A percentile compares a stretch with the other conserved stretches of the same genome.
Evolutionary conservation across 176 grass and related monocot species (phyloP).

Genomic region (Musa itinerans): DNA sequence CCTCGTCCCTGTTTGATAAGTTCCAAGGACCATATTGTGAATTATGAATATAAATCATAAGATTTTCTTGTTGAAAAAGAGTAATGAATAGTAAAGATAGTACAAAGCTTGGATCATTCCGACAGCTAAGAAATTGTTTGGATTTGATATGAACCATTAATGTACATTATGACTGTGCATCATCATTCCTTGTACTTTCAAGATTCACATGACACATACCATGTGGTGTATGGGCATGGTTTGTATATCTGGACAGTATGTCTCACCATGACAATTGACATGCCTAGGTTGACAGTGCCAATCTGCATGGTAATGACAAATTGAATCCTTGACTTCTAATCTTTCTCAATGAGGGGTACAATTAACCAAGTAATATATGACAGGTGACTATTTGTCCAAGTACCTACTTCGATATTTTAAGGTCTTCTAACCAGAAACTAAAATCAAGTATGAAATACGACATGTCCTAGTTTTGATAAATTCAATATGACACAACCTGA

Average conservation of each 20-base stretch:
- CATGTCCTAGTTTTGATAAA: not conserved
- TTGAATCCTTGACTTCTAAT: not conserved
- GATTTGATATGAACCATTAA: not conserved
- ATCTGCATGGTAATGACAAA: not conserved
- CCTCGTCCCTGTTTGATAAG: too few relatives aligned
- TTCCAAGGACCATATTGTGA: too few relatives aligned
- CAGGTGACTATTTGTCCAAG: not conserved
- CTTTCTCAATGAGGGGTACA: not conserved
- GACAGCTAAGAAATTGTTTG: not conserved
- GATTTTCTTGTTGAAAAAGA: not conserved
- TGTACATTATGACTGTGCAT: not conserved
- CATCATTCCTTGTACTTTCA: not conserved
- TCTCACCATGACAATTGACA: not conserved
- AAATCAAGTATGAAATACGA: not conserved
- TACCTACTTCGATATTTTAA: not conserved
- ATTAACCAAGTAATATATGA: not conserved
- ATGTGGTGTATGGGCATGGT: not conserved
- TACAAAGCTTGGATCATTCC: not conserved
- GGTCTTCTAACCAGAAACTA: not conserved
- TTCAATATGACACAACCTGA: not conserved
- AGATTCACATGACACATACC: not conserved
- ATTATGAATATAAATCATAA: too few relatives aligned
- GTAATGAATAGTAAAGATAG: not conserved
- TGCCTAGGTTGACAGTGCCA: not conserved
- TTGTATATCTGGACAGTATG: not conserved